These are phyloP conservation scores for Leccinum truebloodii DNA, from an alignment of 768 basidiomycete species.

Conservation along the genomic window DNA sequence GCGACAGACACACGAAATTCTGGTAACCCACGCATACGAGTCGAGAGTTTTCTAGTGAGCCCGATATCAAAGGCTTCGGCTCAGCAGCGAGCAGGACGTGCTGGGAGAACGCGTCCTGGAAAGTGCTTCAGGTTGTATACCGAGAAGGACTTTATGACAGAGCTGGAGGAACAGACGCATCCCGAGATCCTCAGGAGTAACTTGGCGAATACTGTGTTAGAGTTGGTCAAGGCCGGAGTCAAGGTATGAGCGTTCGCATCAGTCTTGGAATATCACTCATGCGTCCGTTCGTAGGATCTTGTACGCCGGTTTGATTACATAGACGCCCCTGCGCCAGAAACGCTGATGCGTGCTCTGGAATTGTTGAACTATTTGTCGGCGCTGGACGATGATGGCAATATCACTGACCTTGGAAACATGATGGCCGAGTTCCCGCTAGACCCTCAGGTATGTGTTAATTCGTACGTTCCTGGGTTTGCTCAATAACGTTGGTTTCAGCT, in stretches of 20 bases:
- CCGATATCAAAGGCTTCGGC: slow-evolving; percentile 98
- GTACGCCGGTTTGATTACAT: slow-evolving; percentile 88
- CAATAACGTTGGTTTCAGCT: slow-evolving; percentile 40
- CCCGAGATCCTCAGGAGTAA: slow-evolving; percentile 96
- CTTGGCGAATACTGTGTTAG: slow-evolving; percentile 89
- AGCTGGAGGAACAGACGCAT: slow-evolving; percentile 95
- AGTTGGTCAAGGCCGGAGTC: slow-evolving; percentile 92
- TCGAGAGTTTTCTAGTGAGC: slow-evolving; percentile 91
- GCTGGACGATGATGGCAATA: slow-evolving; percentile 89
- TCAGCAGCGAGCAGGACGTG: slow-evolving; percentile 94
- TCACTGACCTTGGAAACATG: slow-evolving; percentile 82
- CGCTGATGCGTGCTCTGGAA: slow-evolving; percentile 95
- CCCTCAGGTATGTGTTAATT: slow-evolving; percentile 65
- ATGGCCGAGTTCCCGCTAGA: slow-evolving; percentile 99
- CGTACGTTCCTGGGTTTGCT: not conserved
- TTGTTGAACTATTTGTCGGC: slow-evolving; percentile 90
- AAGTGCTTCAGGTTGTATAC: slow-evolving; percentile 98
- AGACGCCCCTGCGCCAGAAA: slow-evolving; percentile 94
- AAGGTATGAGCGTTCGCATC: slow-evolving; percentile 47
- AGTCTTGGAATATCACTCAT: not conserved
- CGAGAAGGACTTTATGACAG: slow-evolving; percentile 94
- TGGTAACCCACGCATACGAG: slow-evolving; percentile 95
- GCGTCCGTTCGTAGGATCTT: slow-evolving; percentile 53
- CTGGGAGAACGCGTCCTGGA: slow-evolving; percentile 92
- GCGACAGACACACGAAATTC: too few species aligned